phyloP scores from a whole-genome alignment of 2,329 filamentous ascomycete species.

The Nemania sp. region DNA sequence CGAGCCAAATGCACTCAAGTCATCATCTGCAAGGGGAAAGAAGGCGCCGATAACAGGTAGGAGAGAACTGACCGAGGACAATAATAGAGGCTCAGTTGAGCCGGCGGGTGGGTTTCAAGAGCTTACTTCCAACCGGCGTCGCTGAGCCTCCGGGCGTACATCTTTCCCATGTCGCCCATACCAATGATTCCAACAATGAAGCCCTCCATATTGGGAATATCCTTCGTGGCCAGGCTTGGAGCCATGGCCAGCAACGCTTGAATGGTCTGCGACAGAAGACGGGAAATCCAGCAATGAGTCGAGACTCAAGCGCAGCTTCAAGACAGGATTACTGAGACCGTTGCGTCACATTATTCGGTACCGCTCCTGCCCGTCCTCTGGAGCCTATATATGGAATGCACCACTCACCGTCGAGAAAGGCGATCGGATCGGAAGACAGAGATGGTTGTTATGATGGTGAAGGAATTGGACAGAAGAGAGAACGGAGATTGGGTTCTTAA shows the following conservation, averaged over 20 bases:
- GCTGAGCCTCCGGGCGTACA: conserved; percentile 90
- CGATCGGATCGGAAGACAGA: neutral
- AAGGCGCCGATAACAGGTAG: conserved; percentile 11
- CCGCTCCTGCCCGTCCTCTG: neutral
- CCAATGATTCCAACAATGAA: conserved; percentile 92
- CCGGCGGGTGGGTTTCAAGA: conserved; percentile 6
- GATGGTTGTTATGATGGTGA: neutral
- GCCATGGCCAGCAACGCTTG: conserved; percentile 8
- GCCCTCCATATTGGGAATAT: conserved; percentile 59
- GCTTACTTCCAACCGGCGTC: conserved; percentile 95
- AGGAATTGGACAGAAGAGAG: neutral
- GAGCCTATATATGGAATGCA: neutral
- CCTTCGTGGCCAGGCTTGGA: neutral
- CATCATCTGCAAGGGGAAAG: conserved; percentile 70
- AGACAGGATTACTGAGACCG: conserved; percentile 9
- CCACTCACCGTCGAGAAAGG: neutral
- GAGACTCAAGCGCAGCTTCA: conserved; percentile 9
- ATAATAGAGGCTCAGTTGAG: conserved; percentile 29
- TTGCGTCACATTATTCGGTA: conserved; percentile 31
- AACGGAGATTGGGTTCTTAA: conserved; percentile 5
- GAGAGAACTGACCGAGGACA: conserved; percentile 44
- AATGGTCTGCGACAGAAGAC: neutral
- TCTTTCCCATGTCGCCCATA: conserved; percentile 99
- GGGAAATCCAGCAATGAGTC: neutral
- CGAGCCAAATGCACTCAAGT: conserved; percentile 99